These are phyloP conservation scores for Phytophthora sp. DNA, from an alignment of 352 stramenopile species.

Conservation along the genomic window DNA sequence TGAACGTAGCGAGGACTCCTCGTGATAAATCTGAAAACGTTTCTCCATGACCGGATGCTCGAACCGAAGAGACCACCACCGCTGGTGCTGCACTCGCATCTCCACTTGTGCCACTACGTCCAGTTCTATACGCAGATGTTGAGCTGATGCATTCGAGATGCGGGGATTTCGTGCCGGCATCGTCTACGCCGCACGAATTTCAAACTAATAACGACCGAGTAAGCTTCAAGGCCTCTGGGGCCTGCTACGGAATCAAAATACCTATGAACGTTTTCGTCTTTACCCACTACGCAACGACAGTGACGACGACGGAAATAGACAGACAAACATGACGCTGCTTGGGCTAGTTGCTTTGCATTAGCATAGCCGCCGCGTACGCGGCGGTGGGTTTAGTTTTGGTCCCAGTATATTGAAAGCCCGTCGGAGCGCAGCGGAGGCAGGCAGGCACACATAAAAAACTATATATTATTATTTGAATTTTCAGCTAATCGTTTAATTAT, in stretches of 20 bases:
- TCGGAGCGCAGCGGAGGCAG: too few species aligned
- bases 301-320: slow-evolving; percentile 25
- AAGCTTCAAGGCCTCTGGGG: neutral
- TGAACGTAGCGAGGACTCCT: slow-evolving; percentile 49
- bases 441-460: too few species aligned
- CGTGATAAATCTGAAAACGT: slow-evolving; percentile 68
- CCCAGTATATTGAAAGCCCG: too few species aligned
- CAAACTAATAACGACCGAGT: neutral
- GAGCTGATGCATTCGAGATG: slow-evolving; percentile 56
- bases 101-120: slow-evolving; percentile 58
- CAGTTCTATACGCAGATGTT: slow-evolving; percentile 54
- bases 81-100: slow-evolving; percentile 36
- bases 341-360: slow-evolving; percentile 26
- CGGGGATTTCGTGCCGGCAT: slow-evolving; percentile 21
- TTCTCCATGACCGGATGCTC: slow-evolving; percentile 47
- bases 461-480: too few species aligned
- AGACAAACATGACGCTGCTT: slow-evolving; percentile 27
- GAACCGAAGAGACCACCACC: slow-evolving; percentile 58
- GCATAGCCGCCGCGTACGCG: too few species aligned
- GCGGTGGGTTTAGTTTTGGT: too few species aligned
- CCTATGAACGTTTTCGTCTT: slow-evolving; percentile 8
- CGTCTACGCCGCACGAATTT: neutral
- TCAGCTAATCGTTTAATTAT: too few species aligned
- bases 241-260: slow-evolving; percentile 27
- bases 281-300: too few species aligned